Percentiles rank a stretch among this genome's conserved stretches.
Conservation (phyloP, 2,329 filamentous ascomycete genomes). For the Cladosporium colombiae region DNA sequence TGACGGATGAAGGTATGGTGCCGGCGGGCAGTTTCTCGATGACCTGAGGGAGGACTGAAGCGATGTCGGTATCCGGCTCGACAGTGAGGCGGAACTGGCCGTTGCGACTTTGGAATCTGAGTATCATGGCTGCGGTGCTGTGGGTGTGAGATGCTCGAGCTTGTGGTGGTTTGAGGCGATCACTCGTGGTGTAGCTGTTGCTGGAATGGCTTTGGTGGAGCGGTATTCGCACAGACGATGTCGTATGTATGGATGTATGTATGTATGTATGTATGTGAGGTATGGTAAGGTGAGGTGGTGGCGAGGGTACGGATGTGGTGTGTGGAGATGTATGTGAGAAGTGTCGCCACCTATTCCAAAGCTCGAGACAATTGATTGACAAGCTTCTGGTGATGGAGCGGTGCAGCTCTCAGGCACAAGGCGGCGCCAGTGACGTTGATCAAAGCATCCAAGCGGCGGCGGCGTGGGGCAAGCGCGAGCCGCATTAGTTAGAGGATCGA, state of each 20-base stretch:
- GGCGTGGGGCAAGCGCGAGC: background rate
- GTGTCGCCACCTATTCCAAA: background rate
- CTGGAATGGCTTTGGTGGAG: background rate
- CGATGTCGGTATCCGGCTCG: conserved; percentile 72
- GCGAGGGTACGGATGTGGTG: background rate
- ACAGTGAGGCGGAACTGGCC: conserved; percentile 86
- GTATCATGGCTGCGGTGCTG: conserved; percentile 62
- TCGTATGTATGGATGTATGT: background rate
- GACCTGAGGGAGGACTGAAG: conserved; percentile 56
- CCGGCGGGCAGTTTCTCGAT: conserved; percentile 61
- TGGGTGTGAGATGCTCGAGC: conserved; percentile 5
- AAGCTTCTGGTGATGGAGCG: background rate
- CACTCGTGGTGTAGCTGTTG: background rate
- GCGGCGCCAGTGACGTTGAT: background rate
- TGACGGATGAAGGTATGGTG: conserved; percentile 56
- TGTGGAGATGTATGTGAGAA: background rate
- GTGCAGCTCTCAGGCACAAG: background rate
- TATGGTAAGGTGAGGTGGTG: background rate
- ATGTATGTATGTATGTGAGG: too few species aligned
- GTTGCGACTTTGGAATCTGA: conserved; percentile 86
- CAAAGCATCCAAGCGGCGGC: too few species aligned
- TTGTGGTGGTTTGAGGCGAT: background rate
- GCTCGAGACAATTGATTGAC: background rate
- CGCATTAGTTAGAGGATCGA: background rate
- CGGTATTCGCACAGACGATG: background rate